A percentile compares a stretch with the other conserved stretches of the same genome.
phyloP scores from a whole-genome alignment of 148 eudicot genomes.

The Camellia sinensis region DNA sequence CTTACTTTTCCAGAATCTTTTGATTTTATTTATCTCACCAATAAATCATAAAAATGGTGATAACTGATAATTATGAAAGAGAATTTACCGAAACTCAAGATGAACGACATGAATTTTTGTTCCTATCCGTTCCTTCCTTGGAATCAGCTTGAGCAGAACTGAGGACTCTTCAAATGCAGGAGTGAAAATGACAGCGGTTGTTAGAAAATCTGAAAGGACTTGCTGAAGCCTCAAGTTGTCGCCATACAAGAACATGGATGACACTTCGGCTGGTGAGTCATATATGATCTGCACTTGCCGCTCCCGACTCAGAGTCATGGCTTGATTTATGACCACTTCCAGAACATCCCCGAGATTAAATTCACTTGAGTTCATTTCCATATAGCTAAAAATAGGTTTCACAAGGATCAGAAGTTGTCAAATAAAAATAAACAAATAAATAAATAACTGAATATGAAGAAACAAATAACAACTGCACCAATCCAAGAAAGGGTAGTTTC shows the following conservation, averaged over 20 bases:
- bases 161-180: conserved; percentile 62
- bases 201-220: conserved; percentile 75
- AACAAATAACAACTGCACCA: neutral
- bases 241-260: conserved; percentile 56
- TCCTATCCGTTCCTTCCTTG: conserved; percentile 57
- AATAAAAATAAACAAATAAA: neutral
- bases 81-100: conserved; percentile 70
- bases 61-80: conserved; percentile 4
- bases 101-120: conserved; percentile 62
- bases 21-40: neutral
- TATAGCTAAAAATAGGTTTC: conserved; percentile 53
- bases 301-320: conserved; percentile 61
- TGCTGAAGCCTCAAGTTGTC: conserved; percentile 87
- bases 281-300: conserved; percentile 49
- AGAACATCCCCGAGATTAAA: conserved; percentile 72
- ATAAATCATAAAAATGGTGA: neutral
- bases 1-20: neutral
- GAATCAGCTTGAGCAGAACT: conserved; percentile 46
- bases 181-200: conserved; percentile 60
- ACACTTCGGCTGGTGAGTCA: conserved; percentile 57
- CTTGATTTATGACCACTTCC: conserved; percentile 75
- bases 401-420: conserved; percentile 13
- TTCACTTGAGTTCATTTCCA: conserved; percentile 47
- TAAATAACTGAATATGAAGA: neutral
- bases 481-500: neutral